Conservation (phyloP, 495 filamentous ascomycete genomes). For the Penicillium angulare region DNA sequence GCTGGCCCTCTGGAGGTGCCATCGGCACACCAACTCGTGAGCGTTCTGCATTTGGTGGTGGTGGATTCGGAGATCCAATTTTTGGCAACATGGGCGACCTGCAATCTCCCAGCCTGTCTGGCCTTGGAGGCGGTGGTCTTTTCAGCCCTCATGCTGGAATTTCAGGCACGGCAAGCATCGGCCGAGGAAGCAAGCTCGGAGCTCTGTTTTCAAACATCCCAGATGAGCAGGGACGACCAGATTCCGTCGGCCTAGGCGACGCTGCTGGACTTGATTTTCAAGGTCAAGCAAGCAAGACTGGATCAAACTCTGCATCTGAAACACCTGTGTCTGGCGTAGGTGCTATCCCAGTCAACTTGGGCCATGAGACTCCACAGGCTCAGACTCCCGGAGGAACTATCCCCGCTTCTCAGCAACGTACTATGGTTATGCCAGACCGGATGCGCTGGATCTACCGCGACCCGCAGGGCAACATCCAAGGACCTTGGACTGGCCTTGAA, state of each 20-base stretch:
- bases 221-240: slow-evolving; percentile 56
- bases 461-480: slow-evolving; percentile 86
- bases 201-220: slow-evolving; percentile 91
- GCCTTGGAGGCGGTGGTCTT: slow-evolving; percentile 54
- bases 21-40: slow-evolving; percentile 76
- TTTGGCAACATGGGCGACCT: slow-evolving; percentile 72
- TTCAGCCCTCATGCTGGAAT: slow-evolving; percentile 51
- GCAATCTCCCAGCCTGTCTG: slow-evolving; percentile 70
- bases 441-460: slow-evolving; percentile 99
- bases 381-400: slow-evolving; percentile 51
- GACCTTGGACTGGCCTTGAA: slow-evolving; percentile 92
- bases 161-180: slow-evolving; percentile 51
- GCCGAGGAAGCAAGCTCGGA: slow-evolving; percentile 77
- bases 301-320: slow-evolving; percentile 39
- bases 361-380: slow-evolving; percentile 26
- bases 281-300: slow-evolving; percentile 28
- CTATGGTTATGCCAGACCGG: slow-evolving; percentile 98
- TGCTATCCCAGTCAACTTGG: slow-evolving; percentile 35
- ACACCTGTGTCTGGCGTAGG: slow-evolving; percentile 45
- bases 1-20: slow-evolving; percentile 64
- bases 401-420: slow-evolving; percentile 70
- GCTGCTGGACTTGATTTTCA: slow-evolving; percentile 25
- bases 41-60: slow-evolving; percentile 56
- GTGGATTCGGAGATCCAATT: slow-evolving; percentile 68
- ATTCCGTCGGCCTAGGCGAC: slow-evolving; percentile 54